phyloP scores from a whole-genome alignment of 1,284 basidiomycete species.

The Pascua sp. region DNA sequence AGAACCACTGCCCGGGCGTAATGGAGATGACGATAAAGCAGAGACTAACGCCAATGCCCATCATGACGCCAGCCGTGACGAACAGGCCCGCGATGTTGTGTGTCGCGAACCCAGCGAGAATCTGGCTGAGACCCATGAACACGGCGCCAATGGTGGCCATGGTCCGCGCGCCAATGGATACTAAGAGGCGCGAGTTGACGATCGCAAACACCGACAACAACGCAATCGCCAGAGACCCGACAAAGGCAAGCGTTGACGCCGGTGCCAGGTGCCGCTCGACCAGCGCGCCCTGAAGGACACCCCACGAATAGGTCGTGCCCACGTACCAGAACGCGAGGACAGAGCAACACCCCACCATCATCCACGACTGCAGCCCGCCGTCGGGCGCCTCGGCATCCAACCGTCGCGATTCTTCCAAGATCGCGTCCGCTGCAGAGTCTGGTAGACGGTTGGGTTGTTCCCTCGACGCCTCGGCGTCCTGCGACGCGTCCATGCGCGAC shows the following conservation, averaged over 20 bases:
- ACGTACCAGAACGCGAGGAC: slow-evolving; percentile 21
- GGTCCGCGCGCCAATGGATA: slow-evolving; percentile 27
- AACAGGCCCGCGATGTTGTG: slow-evolving; percentile 27
- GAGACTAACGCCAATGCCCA: slow-evolving; percentile 25
- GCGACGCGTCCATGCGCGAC: no score
- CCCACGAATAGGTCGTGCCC: slow-evolving; percentile 41
- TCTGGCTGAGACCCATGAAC: slow-evolving; percentile 30
- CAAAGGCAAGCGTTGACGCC: slow-evolving; percentile 39
- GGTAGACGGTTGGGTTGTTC: no score
- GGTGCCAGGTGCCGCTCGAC: slow-evolving; percentile 33
- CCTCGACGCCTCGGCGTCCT: no score
- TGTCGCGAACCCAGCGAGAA: slow-evolving; percentile 29
- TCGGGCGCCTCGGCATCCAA: slow-evolving; percentile 11
- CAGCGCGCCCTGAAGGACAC: slow-evolving; percentile 38
- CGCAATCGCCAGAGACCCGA: slow-evolving; percentile 34
- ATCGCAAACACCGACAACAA: slow-evolving; percentile 35
- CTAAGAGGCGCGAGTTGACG: slow-evolving; percentile 33
- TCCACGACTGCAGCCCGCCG: slow-evolving; percentile 11
- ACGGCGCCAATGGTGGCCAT: slow-evolving; percentile 27
- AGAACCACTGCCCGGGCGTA: slow-evolving; percentile 37
- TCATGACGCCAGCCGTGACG: slow-evolving; percentile 24
- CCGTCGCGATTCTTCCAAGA: slow-evolving; percentile 1
- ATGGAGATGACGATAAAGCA: slow-evolving; percentile 24
- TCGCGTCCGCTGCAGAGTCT: not conserved
- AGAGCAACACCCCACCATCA: slow-evolving; percentile 1